These are phyloP conservation scores for Penicillium paradoxum DNA, from an alignment of 495 filamentous ascomycete species.

Conservation along the genomic window DNA sequence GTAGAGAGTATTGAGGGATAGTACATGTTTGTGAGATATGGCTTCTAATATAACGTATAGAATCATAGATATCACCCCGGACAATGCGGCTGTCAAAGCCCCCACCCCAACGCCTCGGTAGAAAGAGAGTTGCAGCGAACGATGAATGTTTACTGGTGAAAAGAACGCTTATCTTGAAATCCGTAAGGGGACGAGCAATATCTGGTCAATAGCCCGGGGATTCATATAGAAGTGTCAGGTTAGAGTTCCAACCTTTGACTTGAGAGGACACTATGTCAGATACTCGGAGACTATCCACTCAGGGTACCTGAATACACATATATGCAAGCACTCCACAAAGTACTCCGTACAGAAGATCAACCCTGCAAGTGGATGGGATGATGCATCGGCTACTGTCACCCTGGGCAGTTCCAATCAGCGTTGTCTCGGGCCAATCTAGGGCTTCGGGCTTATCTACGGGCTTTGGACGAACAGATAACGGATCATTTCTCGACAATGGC, in stretches of 20 bases:
- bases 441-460: constrained; percentile 13
- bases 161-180: constrained; percentile 31
- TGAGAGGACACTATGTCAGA: neutral
- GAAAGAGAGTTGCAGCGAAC: no score
- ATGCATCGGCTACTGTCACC: neutral
- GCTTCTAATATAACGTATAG: neutral
- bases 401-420: constrained; percentile 2
- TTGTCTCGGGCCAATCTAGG: constrained; percentile 16
- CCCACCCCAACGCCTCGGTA: no score
- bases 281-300: neutral
- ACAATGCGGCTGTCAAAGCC: neutral
- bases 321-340: no score
- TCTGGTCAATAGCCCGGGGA: constrained; percentile 15
- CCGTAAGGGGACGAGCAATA: constrained; percentile 20
- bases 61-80: neutral
- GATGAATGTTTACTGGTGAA: constrained; percentile 12
- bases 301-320: no score
- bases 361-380: neutral
- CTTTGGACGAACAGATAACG: constrained; percentile 1
- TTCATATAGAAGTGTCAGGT: neutral
- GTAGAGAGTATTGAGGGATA: constrained; percentile 14
- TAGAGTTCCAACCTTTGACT: neutral
- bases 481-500: no score
- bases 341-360: neutral
- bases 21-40: neutral